Conservation (phyloP, 306 rosid genomes). For the Ormosia semicastrata region DNA sequence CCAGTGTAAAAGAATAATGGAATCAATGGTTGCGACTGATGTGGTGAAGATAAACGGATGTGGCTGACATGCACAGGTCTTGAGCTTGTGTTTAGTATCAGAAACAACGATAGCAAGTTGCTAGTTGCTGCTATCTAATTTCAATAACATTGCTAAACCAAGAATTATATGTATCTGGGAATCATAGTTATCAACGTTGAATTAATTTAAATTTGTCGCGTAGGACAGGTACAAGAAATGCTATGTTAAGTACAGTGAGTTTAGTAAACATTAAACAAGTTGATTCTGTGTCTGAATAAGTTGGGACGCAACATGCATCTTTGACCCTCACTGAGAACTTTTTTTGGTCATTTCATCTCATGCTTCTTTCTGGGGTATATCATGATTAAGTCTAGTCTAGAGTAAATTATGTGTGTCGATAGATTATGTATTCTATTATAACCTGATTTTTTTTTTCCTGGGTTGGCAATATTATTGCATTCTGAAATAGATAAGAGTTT, state of each 20-base stretch:
- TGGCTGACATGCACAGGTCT: background rate
- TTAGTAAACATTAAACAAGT: background rate
- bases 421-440: background rate
- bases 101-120: background rate
- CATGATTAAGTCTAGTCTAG: background rate
- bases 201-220: background rate
- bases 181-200: background rate
- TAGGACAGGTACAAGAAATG: background rate
- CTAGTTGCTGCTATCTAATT: background rate
- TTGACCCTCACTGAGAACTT: background rate
- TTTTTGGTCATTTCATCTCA: background rate
- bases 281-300: background rate
- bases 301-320: background rate
- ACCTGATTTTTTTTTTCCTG: slow-evolving; percentile 4
- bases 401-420: background rate
- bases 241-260: background rate
- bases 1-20: background rate
- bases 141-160: background rate
- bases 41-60: background rate
- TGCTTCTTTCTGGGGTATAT: background rate
- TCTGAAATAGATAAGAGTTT: slow-evolving; percentile 32
- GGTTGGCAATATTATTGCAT: slow-evolving; percentile 16
- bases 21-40: background rate
- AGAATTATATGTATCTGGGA: background rate
- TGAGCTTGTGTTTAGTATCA: background rate